phyloP scores from a whole-genome alignment of 2,329 filamentous ascomycete species.

The Emergomyces pasteurianus region DNA sequence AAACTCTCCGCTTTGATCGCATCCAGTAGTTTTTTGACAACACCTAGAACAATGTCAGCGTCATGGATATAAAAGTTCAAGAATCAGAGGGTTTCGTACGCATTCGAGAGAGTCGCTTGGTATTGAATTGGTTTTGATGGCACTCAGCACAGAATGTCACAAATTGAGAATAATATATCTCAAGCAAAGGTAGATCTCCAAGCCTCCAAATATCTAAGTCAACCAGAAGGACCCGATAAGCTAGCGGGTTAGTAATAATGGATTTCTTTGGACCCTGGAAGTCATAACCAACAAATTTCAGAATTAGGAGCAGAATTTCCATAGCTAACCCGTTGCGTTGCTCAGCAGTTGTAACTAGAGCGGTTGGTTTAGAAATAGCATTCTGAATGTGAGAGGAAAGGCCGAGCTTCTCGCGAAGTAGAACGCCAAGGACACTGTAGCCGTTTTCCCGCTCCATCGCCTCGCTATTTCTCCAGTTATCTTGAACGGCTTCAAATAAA shows the following conservation, averaged over 20 bases:
- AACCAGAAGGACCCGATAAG: constrained; percentile 81
- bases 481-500: constrained; percentile 71
- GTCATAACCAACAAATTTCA: constrained; percentile 83
- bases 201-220: constrained; percentile 89
- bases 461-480: constrained; percentile 95
- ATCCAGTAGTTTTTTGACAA: constrained; percentile 80
- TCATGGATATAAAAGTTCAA: not conserved
- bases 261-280: constrained; percentile 69
- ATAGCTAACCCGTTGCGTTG: constrained; percentile 42
- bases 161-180: constrained; percentile 89
- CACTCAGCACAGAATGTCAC: constrained; percentile 77
- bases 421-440: constrained; percentile 73
- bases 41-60: constrained; percentile 44
- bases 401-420: constrained; percentile 68
- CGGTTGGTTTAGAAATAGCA: constrained; percentile 33
- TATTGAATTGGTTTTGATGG: constrained; percentile 87
- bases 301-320: constrained; percentile 60
- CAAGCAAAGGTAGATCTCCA: constrained; percentile 63
- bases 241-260: constrained; percentile 89
- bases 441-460: constrained; percentile 95
- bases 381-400: constrained; percentile 17
- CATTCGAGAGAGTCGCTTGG: constrained; percentile 76
- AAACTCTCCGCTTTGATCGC: constrained; percentile 78
- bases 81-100: constrained; percentile 45
- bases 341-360: constrained; percentile 25